phyloP scores from a whole-genome alignment of 257 asterid species.

The Buddleja alternifolia region DNA sequence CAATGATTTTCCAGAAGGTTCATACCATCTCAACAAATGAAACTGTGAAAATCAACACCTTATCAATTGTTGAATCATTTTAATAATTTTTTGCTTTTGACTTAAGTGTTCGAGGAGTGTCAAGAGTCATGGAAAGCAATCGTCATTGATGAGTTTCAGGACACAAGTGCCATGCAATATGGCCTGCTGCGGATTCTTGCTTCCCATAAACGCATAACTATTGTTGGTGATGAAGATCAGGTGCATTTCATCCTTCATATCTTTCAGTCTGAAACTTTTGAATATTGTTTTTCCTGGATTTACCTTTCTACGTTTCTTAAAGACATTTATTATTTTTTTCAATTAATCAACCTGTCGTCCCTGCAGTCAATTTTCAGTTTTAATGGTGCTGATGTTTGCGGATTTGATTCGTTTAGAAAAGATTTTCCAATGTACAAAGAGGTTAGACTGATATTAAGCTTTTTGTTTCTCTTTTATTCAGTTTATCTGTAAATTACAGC shows the following conservation, averaged over 20 bases:
- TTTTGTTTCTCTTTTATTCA: slow-evolving; percentile 11
- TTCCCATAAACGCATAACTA: slow-evolving; percentile 76
- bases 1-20: slow-evolving; percentile 91
- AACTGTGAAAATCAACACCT: slow-evolving; percentile 18
- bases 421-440: slow-evolving; percentile 90
- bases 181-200: slow-evolving; percentile 72
- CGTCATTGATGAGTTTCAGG: slow-evolving; percentile 96
- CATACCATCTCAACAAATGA: slow-evolving; percentile 30
- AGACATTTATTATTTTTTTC: background rate
- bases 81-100: slow-evolving; percentile 31
- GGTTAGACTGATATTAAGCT: slow-evolving; percentile 51
- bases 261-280: slow-evolving; percentile 24
- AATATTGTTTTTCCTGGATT: slow-evolving; percentile 14
- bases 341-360: slow-evolving; percentile 21
- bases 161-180: slow-evolving; percentile 95
- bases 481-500: slow-evolving; percentile 19
- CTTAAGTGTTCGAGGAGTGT: slow-evolving; percentile 66
- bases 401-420: slow-evolving; percentile 89
- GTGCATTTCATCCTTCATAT: slow-evolving; percentile 43
- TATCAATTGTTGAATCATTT: slow-evolving; percentile 25
- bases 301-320: slow-evolving; percentile 19
- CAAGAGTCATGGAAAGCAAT: slow-evolving; percentile 88
- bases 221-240: slow-evolving; percentile 99
- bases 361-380: slow-evolving; percentile 93
- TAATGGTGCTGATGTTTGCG: slow-evolving; percentile 91